Base-by-base conservation (phyloP, 768 basidiomycete species). In the Lactifluus echinatus region DNA sequence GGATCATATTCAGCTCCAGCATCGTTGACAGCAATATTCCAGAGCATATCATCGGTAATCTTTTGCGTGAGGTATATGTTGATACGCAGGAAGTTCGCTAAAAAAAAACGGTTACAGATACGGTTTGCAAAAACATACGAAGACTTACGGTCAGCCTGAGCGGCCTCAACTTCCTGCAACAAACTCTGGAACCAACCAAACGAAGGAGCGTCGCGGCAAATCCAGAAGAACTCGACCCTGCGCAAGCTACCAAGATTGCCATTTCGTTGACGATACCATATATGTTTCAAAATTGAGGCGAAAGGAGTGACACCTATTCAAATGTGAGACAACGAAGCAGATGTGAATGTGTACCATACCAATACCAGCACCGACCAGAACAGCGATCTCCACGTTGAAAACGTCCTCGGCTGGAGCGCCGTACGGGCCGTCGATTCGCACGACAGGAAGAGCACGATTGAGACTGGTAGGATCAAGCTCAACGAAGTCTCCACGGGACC, bases 101-200 rank as follows among this genome's bases (percentile, higher is more conserved):
- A 15, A 19, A 63, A 15, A 19, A 43, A 19, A 59, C 39, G 11
- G 33, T 61, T 34, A 33, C 11, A 6, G 45, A 24, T 29, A 15
- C n/a, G 1, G 19, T 40, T 45, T 43, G 12, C 11, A n/a, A n/a
- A n/a, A 12, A 49, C 34, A 17, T 42, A 33, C 10, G 50, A 43
- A 24, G 12, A 78, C 89, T 76, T 67, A 92, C 91, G 88, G 76
- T 93, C 89, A 34, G 83, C 83, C 67, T 93, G 92, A 44, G 89
- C 87, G 48, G 82, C 83, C 69, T 96, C 93, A 45, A 96, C 84
- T 68, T 93, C 85, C 66, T 87, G 85, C 58, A 96, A 76, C 51
- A 96, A 73, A 59, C 79, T 84, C 70, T 94, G 90, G 81, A 97
- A 95, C 93, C 93, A 96, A 65, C 91, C 93, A 66, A 96, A 93